Conservation (phyloP, 345 rosid species). For the Psidium friedrichsthalianum region DNA sequence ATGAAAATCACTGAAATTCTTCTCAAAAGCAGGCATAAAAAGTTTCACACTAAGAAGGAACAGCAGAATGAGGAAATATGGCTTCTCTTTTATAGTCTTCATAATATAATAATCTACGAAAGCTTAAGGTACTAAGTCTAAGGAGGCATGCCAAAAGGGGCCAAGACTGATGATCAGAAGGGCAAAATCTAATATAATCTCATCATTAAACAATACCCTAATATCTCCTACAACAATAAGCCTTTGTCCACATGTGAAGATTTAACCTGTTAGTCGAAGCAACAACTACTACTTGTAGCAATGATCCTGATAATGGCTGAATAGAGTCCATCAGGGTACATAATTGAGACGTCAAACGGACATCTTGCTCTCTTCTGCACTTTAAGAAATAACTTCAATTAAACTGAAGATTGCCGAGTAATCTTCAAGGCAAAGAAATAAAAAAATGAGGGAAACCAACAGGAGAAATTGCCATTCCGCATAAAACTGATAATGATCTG, state of each 20-base stretch:
- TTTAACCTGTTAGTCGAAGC: constrained; percentile 89
- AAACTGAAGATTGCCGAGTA: not conserved
- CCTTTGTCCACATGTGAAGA: not conserved
- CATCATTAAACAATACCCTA: not conserved
- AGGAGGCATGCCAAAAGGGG: not conserved
- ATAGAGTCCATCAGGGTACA: constrained; percentile 71
- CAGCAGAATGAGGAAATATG: not conserved
- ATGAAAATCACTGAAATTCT: not conserved
- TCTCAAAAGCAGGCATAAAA: not conserved
- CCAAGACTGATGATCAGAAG: not conserved
- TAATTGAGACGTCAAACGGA: constrained; percentile 71
- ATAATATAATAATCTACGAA: not conserved
- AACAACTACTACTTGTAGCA: constrained; percentile 52
- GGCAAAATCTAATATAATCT: not conserved
- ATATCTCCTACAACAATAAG: not conserved
- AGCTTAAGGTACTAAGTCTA: not conserved
- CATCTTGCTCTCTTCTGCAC: constrained; percentile 75
- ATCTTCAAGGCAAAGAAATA: not conserved
- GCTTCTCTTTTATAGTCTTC: not conserved
- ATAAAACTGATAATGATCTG: not conserved
- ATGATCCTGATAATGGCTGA: constrained; percentile 30
- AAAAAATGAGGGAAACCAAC: not conserved
- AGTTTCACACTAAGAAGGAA: not conserved
- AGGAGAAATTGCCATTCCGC: not conserved
- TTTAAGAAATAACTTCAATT: not conserved